Base-by-base conservation (phyloP, 352 stramenopile species). In the Phytophthora ramorum region DNA sequence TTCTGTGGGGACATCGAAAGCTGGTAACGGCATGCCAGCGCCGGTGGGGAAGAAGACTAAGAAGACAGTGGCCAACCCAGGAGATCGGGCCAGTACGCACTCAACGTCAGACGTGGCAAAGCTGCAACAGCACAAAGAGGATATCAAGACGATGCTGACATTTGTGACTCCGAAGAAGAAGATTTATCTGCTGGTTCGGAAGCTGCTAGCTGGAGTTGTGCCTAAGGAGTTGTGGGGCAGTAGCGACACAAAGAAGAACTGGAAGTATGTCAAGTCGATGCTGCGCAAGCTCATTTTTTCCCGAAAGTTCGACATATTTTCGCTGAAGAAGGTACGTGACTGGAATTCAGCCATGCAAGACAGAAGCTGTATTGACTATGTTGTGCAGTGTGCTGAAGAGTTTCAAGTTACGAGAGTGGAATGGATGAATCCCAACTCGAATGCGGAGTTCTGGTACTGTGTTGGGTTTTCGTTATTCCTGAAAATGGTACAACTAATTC, bases 191-290 rank as follows among this genome's bases (percentile, higher is more conserved):
- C 54, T 86, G 4, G 50, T 90, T 13, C 73, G 83, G 10, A 87
- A 87, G 20, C 40, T 91, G n/a, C 13, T 90, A 14, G 63, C 73
- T 38, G 16, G 19, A 7, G 66, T 92, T 32, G 49, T 94, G 26
- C 85, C 85, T 8, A 91, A 90, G 55, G 65, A 75, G 19, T 2
- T 92, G 2, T 92, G 84, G 83, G 83, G 78, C 10, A 55, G 19
- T 16, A 46, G 20, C 8, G 26, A 58, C 0, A 70, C 53, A 2
- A 63, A 67, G 34, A 73, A 76, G 16, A 92, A 92, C 48, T 92
- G 81, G 81, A 63, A 69, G n/a, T 69, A 57, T 38, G 64, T 91
- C 28, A 89, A 87, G 48, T 20, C 40, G 30, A 50, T 90, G 47
- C 51, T 90, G 16, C 67, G 61, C 10, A 77, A 75, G 30, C 47